phyloP scores from a whole-genome alignment of 148 eudicot genomes.

The Rhododendron molle region DNA sequence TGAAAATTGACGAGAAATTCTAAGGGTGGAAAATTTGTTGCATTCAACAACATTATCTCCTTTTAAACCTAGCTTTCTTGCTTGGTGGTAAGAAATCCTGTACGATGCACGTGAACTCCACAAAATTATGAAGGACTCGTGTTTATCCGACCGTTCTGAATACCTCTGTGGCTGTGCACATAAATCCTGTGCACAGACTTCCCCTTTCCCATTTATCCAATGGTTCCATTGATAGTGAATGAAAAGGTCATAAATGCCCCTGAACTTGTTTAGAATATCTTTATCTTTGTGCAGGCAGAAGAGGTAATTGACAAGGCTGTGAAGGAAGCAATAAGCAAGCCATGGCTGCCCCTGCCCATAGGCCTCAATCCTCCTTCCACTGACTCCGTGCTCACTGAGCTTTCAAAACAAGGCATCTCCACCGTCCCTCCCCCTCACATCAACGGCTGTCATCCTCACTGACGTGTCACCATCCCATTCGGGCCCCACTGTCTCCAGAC shows the following conservation, averaged over 20 bases:
- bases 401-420: slow-evolving; percentile 68
- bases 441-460: slow-evolving; percentile 29
- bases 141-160: neutral
- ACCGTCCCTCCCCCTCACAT: slow-evolving; percentile 34
- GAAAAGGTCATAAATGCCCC: neutral
- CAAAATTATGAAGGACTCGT: neutral
- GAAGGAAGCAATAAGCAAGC: slow-evolving; percentile 87
- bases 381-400: slow-evolving; percentile 64
- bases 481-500: neutral
- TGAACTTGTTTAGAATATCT: no score
- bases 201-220: neutral
- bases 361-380: slow-evolving; percentile 84
- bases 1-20: neutral
- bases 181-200: neutral
- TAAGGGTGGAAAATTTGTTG: neutral
- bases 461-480: slow-evolving; percentile 10
- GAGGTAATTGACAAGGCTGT: slow-evolving; percentile 73
- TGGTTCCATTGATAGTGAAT: neutral
- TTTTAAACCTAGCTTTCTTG: neutral
- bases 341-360: slow-evolving; percentile 75
- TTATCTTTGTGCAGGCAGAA: slow-evolving; percentile 45
- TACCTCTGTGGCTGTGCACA: neutral
- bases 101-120: neutral
- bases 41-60: neutral
- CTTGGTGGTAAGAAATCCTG: neutral